These are phyloP conservation scores for Lasiosphaeria ovina DNA, from an alignment of 495 filamentous ascomycete species.

Conservation along the genomic window DNA sequence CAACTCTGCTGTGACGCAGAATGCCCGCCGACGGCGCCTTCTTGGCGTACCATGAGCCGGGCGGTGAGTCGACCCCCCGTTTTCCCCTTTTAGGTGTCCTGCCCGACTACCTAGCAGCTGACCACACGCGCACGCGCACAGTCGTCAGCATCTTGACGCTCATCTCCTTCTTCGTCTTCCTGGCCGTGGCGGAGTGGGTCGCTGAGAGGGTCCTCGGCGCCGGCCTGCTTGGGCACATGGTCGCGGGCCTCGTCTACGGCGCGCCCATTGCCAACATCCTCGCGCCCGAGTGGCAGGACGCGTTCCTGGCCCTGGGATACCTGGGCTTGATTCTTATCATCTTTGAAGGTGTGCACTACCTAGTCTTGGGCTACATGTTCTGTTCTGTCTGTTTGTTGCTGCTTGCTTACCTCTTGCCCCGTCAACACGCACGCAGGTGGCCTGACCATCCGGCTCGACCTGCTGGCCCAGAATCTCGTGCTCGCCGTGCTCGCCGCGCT, in stretches of 20 bases:
- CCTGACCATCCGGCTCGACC: slow-evolving; percentile 58
- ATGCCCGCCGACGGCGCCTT: slow-evolving; percentile 15
- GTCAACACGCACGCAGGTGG: slow-evolving; percentile 44
- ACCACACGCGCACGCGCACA: neutral
- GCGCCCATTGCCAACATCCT: slow-evolving; percentile 51
- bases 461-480: slow-evolving; percentile 58
- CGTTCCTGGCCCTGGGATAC: slow-evolving; percentile 70
- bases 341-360: slow-evolving; percentile 50
- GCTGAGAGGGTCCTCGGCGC: slow-evolving; percentile 67
- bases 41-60: slow-evolving; percentile 26
- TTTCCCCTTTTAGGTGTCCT: too few species aligned
- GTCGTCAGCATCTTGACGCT: slow-evolving; percentile 53
- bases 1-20: too few species aligned
- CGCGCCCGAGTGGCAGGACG: slow-evolving; percentile 53
- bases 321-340: slow-evolving; percentile 73
- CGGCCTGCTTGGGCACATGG: slow-evolving; percentile 66
- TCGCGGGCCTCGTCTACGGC: slow-evolving; percentile 71
- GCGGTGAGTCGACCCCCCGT: slow-evolving; percentile 8
- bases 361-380: neutral
- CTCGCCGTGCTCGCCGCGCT: slow-evolving; percentile 60
- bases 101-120: neutral
- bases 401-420: too few species aligned
- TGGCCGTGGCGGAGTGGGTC: slow-evolving; percentile 57
- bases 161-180: slow-evolving; percentile 62
- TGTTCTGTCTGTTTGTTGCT: too few species aligned